phyloP scores from a whole-genome alignment of 345 rosid species.

The Eucalyptus grandis region DNA sequence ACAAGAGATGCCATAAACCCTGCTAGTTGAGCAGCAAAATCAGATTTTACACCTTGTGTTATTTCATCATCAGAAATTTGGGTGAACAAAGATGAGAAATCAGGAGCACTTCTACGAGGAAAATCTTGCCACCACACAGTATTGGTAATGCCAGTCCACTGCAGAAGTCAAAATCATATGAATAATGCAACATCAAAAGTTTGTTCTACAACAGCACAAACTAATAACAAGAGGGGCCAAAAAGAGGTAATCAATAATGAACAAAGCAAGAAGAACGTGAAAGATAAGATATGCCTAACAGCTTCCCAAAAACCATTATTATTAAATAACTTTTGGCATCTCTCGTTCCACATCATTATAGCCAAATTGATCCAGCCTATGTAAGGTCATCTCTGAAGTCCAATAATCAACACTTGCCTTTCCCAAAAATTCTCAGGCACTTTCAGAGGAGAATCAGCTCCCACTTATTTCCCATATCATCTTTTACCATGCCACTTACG shows the following conservation, averaged over 20 bases:
- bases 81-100: conserved; percentile 57
- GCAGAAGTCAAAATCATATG: conserved; percentile 4
- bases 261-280: not conserved
- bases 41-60: conserved; percentile 29
- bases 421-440: not conserved
- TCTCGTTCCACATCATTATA: not conserved
- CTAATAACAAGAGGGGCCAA: not conserved
- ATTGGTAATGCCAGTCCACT: conserved; percentile 92
- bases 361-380: not conserved
- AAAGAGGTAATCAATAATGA: not conserved
- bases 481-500: not conserved
- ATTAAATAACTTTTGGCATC: not conserved
- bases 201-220: not conserved
- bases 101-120: conserved; percentile 50
- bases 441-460: not conserved
- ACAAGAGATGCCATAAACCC: conserved; percentile 79
- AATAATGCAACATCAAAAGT: not conserved
- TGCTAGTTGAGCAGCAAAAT: conserved; percentile 85
- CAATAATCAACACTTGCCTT: not conserved
- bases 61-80: conserved; percentile 17
- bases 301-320: not conserved
- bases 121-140: conserved; percentile 99
- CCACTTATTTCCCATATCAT: not conserved
- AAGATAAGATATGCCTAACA: not conserved
- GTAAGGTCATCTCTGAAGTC: not conserved